Percentiles rank a stretch among this genome's conserved stretches.
Conservation (phyloP, 768 basidiomycete genomes). For the Phylloporus sp. region DNA sequence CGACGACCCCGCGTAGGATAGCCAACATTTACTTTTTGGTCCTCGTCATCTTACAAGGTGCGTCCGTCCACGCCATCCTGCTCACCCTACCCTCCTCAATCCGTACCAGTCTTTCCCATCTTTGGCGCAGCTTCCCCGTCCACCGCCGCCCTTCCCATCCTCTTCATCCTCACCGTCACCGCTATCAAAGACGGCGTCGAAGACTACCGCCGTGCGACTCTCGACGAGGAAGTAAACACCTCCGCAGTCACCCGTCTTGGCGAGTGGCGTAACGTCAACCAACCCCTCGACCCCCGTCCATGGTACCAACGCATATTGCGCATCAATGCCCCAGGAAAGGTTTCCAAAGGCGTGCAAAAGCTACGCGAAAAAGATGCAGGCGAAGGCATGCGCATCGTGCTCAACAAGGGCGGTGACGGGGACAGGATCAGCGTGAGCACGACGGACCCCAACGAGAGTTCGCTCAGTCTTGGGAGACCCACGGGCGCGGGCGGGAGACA, state of each 20-base stretch:
- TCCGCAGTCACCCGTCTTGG: slow-evolving; percentile 87
- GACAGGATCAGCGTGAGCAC: slow-evolving; percentile 40
- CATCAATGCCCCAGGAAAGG: slow-evolving; percentile 63
- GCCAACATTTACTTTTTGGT: slow-evolving; percentile 92
- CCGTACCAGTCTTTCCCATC: slow-evolving; percentile 67
- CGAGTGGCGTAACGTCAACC: slow-evolving; percentile 88
- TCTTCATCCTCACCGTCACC: slow-evolving; percentile 84
- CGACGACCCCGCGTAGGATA: slow-evolving; percentile 41
- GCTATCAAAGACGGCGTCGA: slow-evolving; percentile 95
- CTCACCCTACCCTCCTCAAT: slow-evolving; percentile 13
- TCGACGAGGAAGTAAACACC: slow-evolving; percentile 94
- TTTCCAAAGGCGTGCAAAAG: slow-evolving; percentile 81
- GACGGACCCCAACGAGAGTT: slow-evolving; percentile 40
- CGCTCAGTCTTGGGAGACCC: slow-evolving; percentile 34
- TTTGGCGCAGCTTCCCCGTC: slow-evolving; percentile 86
- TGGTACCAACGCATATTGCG: slow-evolving; percentile 74
- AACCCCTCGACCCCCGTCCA: slow-evolving; percentile 66
- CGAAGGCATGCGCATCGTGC: slow-evolving; percentile 58
- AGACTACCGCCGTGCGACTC: slow-evolving; percentile 82
- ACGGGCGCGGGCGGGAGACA: slow-evolving; percentile 44
- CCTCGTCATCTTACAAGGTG: slow-evolving; percentile 76
- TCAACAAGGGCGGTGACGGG: slow-evolving; percentile 41
- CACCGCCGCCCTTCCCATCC: slow-evolving; percentile 77
- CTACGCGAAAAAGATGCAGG: slow-evolving; percentile 77
- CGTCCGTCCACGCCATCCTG: slow-evolving; percentile 15